phyloP scores from a whole-genome alignment of 2,329 filamentous ascomycete genomes.

The Emydomyces testavorans region DNA sequence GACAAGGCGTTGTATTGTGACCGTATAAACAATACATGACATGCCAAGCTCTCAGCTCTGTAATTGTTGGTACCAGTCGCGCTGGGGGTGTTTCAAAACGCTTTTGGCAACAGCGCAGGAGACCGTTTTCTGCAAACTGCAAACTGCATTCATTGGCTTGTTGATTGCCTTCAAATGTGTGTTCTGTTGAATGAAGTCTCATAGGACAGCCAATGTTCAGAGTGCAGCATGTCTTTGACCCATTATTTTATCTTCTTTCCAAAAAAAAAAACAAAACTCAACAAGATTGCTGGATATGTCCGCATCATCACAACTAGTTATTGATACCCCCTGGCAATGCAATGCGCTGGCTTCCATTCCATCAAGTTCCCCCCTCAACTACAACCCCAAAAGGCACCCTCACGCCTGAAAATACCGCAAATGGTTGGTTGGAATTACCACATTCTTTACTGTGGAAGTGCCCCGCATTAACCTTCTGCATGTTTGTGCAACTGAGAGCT shows the following conservation, averaged over 20 bases:
- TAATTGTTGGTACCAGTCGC: neutral
- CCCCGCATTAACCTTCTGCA: constrained; percentile 1
- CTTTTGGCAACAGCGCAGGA: constrained; percentile 11
- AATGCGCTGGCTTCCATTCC: neutral
- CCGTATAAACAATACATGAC: neutral
- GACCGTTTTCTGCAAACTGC: constrained; percentile 4
- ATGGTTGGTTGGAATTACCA: too few species aligned
- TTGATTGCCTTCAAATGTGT: neutral
- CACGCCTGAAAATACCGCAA: too few species aligned
- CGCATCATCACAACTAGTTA: too few species aligned
- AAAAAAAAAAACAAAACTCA: too few species aligned
- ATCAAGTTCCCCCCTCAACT: neutral
- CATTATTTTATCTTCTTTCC: too few species aligned
- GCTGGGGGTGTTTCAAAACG: constrained; percentile 5
- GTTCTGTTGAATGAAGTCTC: neutral
- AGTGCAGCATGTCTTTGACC: too few species aligned
- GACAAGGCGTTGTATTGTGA: neutral
- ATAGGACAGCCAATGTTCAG: too few species aligned
- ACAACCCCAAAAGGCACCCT: neutral
- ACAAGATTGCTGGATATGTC: too few species aligned
- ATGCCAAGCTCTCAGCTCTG: neutral
- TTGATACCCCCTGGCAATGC: neutral
- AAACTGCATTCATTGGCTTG: neutral
- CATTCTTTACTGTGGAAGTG: neutral
- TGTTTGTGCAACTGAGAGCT: constrained; percentile 1